A percentile compares a stretch with the other conserved stretches of the same genome.
phyloP scores from a whole-genome alignment of 345 rosid genomes.

The Limnanthes douglasii region DNA sequence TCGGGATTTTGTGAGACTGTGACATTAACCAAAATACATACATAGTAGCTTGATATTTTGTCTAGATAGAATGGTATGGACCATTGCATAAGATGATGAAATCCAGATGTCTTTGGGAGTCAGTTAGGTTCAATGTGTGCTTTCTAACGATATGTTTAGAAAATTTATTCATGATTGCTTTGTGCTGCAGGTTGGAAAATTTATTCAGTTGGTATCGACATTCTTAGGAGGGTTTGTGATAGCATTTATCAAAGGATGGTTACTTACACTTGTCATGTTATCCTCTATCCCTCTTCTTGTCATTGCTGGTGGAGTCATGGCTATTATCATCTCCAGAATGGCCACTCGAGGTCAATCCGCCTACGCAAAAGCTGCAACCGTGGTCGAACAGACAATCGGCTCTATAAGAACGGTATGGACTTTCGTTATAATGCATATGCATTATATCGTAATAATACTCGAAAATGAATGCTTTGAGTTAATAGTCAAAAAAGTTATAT shows the following conservation, averaged over 20 bases:
- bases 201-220: conserved; percentile 50
- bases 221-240: conserved; percentile 68
- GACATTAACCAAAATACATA: too few relatives aligned
- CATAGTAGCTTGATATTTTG: too few relatives aligned
- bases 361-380: conserved; percentile 56
- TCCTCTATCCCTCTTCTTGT: conserved; percentile 56
- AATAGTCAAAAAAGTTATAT: too few relatives aligned
- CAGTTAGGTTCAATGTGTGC: too few relatives aligned
- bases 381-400: conserved; percentile 69
- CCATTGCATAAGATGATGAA: too few relatives aligned
- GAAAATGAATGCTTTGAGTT: too few relatives aligned
- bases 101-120: too few relatives aligned
- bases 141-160: too few relatives aligned
- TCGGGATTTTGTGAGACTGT: neutral
- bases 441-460: too few relatives aligned
- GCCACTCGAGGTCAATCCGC: conserved; percentile 57
- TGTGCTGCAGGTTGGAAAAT: conserved; percentile 65
- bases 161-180: too few relatives aligned
- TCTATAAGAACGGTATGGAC: conserved; percentile 74
- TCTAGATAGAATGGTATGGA: too few relatives aligned
- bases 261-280: conserved; percentile 63
- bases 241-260: conserved; percentile 79
- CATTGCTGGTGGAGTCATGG: conserved; percentile 38
- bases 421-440: too few relatives aligned
- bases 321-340: conserved; percentile 36